Evolutionary conservation across 2,329 filamentous ascomycete species (phyloP), one percentile per base, ranked within the genome.

Genomic region (Cladobotryum protrusum): DNA sequence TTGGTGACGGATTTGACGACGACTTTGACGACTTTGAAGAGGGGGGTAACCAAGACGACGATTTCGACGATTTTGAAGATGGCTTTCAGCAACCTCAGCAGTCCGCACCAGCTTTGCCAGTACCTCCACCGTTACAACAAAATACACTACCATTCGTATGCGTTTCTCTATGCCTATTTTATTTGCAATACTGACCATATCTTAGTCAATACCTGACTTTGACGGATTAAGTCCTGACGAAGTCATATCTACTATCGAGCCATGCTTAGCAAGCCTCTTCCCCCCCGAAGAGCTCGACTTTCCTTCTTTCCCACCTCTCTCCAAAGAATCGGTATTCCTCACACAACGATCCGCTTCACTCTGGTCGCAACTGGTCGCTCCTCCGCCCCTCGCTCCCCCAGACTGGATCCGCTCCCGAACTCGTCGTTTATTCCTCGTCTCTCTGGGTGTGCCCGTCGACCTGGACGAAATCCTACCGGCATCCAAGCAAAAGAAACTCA

Each of bases 401-500:
- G 93, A 99, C 68, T 99, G 93, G 93, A 95, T 96, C 52, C 89
- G 93, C 56, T 96, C 90, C 47, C 88, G 91, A 46, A 99, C 96
- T 59, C 85, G 93, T 47, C 87, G 93, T 24, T 81, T 99, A 20
- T 99, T 99, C 66, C 82, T 99, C 39, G 91, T 99, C 48, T 96
- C 91, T 1, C 81, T 99, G 0, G 93, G 93, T 15, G 93, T 99
- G 0, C 93, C 93, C 1, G 89, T 99, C 41, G 93, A 99, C 61
- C 78, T 99, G 0, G 93, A 99, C 68, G 93, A 99, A 72, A 97
- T 99, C 49, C 80, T 99, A 7, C 93, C 93, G 0, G 91, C 92
- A 0, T 95, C 89, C 12, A 97, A 97, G 69, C 93, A 99, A 67
- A 97, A 97, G 78, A 97, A 97, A 66, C 83, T 99, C 15, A 80